phyloP scores from a whole-genome alignment of 768 basidiomycete species.

The Kwoniella dejecticola region DNA sequence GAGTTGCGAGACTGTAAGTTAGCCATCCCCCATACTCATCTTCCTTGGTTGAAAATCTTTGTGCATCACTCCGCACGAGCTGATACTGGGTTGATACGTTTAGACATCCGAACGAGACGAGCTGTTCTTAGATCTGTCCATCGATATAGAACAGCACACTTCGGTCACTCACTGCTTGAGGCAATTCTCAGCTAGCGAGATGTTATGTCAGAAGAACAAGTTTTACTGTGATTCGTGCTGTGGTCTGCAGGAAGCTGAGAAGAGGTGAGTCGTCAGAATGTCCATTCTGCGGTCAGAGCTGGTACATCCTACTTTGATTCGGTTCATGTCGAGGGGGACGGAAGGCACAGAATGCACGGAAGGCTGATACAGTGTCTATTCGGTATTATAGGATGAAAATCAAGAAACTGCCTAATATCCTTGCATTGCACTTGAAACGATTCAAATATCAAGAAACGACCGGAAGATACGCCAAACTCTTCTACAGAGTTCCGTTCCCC shows the following conservation, averaged over 20 bases:
- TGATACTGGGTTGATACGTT: no score
- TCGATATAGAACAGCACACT: constrained; percentile 98
- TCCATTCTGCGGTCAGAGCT: no score
- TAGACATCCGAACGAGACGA: constrained; percentile 92
- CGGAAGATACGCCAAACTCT: constrained; percentile 87
- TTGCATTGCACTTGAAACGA: constrained; percentile 93
- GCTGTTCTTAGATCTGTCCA: constrained; percentile 92
- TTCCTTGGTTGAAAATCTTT: no score
- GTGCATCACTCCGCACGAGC: no score
- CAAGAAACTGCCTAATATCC: constrained; percentile 89
- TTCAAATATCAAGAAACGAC: constrained; percentile 98
- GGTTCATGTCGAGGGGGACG: no score
- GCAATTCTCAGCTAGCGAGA: constrained; percentile 96
- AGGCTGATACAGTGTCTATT: background rate
- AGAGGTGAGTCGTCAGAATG: constrained; percentile 74
- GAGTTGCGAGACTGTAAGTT: constrained; percentile 90
- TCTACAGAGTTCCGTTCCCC: constrained; percentile 96
- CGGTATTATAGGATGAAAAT: constrained; percentile 85
- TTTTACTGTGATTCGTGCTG: constrained; percentile 98
- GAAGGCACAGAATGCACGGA: no score
- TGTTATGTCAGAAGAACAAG: constrained; percentile 97
- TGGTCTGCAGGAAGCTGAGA: constrained; percentile 95
- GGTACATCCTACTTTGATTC: background rate
- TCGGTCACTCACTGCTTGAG: constrained; percentile 93
- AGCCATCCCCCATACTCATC: background rate